phyloP scores from a whole-genome alignment of 2,329 filamentous ascomycete species.

The Fusarium robinianum region DNA sequence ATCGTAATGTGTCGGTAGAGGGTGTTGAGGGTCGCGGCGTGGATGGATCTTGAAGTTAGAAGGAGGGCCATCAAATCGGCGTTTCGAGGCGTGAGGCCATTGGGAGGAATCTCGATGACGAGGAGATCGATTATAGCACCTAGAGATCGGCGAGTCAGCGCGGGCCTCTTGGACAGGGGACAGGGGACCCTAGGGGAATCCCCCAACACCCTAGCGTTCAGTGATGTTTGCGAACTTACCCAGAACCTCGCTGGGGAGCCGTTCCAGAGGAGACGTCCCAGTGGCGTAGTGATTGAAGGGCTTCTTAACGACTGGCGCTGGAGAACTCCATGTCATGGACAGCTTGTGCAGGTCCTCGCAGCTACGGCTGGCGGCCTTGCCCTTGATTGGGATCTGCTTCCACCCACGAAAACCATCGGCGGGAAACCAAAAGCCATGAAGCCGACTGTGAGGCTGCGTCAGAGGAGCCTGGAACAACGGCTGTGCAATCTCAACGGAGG shows the following conservation, averaged over 20 bases:
- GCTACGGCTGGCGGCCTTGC: constrained; percentile 64
- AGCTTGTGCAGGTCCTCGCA: constrained; percentile 62
- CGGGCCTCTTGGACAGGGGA: constrained; percentile 17
- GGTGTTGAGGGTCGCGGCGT: constrained; percentile 72
- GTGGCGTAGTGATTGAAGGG: constrained; percentile 39
- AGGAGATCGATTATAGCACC: constrained; percentile 76
- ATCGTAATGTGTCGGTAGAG: constrained; percentile 81
- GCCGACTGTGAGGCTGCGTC: constrained; percentile 59
- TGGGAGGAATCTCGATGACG: constrained; percentile 71
- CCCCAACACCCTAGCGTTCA: constrained; percentile 7
- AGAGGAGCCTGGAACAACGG: constrained; percentile 56
- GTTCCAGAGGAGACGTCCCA: constrained; percentile 66
- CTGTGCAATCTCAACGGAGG: constrained; percentile 48
- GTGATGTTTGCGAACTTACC: constrained; percentile 54
- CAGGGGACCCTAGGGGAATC: too few species aligned
- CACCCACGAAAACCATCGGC: constrained; percentile 63
- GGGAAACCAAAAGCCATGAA: constrained; percentile 64
- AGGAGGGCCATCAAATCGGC: constrained; percentile 77
- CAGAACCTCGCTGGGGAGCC: constrained; percentile 70
- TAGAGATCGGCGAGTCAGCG: constrained; percentile 43
- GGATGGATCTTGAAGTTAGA: constrained; percentile 74
- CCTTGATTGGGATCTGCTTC: constrained; percentile 65
- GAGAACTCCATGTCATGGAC: constrained; percentile 58
- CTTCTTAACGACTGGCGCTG: constrained; percentile 42
- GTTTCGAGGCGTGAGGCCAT: constrained; percentile 76